Evolutionary conservation across 1,284 basidiomycete genomes (phyloP).

Genomic region (Prillingera fragicola): DNA sequence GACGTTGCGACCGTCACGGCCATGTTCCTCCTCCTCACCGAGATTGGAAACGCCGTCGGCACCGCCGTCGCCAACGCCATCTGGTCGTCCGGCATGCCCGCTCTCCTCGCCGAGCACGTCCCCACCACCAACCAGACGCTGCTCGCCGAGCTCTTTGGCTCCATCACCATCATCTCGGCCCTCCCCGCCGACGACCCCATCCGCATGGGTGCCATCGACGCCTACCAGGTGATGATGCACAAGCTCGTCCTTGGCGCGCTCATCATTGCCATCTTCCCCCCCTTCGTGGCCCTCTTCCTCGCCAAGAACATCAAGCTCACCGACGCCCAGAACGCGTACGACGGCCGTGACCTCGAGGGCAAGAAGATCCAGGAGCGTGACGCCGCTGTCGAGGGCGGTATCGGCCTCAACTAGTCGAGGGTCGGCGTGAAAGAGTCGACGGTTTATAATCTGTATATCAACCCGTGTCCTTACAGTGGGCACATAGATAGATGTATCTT

Average conservation of each 20-base stretch:
- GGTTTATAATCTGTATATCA: too few relatives aligned
- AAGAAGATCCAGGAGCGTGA: constrained; percentile 18
- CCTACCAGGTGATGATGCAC: constrained; percentile 47
- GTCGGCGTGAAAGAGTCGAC: too few relatives aligned
- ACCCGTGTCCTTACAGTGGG: too few relatives aligned
- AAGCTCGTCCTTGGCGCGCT: constrained; percentile 37
- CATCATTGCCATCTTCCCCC: constrained; percentile 45
- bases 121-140: constrained; percentile 43
- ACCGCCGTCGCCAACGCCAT: constrained; percentile 47
- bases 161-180: constrained; percentile 52
- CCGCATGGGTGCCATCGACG: constrained; percentile 56
- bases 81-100: constrained; percentile 50
- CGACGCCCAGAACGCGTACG: constrained; percentile 50
- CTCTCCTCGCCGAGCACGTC: constrained; percentile 55
- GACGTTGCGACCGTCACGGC: constrained; percentile 79
- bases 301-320: constrained; percentile 48
- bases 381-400: background rate
- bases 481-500: too few relatives aligned
- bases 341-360: constrained; percentile 41
- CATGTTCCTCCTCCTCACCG: constrained; percentile 62
- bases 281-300: constrained; percentile 40
- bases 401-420: background rate
- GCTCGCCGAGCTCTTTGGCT: constrained; percentile 52
- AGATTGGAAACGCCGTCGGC: constrained; percentile 53
- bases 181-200: constrained; percentile 55